A percentile compares a stretch with the other conserved stretches of the same genome.
phyloP scores from a whole-genome alignment of 371 early-diverging fungal species.

The Saksenaea oblongispora region DNA sequence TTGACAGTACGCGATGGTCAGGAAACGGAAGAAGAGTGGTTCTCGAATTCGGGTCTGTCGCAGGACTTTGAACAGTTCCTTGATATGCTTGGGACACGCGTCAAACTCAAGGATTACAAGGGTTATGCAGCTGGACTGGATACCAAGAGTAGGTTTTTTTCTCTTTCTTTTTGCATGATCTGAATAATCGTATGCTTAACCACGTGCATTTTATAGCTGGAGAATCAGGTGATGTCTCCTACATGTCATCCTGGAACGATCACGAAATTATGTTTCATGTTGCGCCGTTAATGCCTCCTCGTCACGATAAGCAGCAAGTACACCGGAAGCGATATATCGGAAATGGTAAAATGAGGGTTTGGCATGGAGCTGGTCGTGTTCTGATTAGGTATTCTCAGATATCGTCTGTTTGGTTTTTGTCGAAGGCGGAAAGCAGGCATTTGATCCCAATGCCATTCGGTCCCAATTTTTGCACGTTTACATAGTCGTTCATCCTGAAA shows the following conservation, averaged over 20 bases:
- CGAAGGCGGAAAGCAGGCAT: constrained; percentile 53
- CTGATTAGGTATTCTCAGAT: constrained; percentile 39
- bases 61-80: constrained; percentile 64
- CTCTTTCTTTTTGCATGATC: background rate
- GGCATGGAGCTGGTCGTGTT: background rate
- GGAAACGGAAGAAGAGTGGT: constrained; percentile 75
- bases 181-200: background rate
- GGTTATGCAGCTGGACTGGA: constrained; percentile 86
- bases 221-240: constrained; percentile 72
- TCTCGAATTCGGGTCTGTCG: constrained; percentile 66
- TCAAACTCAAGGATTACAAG: constrained; percentile 73
- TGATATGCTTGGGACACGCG: constrained; percentile 69
- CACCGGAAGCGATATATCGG: constrained; percentile 85
- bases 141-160: constrained; percentile 59
- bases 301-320: constrained; percentile 76
- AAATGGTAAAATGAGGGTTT: constrained; percentile 53
- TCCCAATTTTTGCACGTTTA: constrained; percentile 77
- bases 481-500: constrained; percentile 59
- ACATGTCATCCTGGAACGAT: constrained; percentile 75
- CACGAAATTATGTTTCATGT: constrained; percentile 88
- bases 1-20: constrained; percentile 65
- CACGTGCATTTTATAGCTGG: constrained; percentile 33
- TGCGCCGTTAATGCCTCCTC: constrained; percentile 73
- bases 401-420: constrained; percentile 73
- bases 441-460: constrained; percentile 64